These are phyloP conservation scores for Stenocarpella maydis DNA, from an alignment of 2,329 filamentous ascomycete species.

Conservation along the genomic window DNA sequence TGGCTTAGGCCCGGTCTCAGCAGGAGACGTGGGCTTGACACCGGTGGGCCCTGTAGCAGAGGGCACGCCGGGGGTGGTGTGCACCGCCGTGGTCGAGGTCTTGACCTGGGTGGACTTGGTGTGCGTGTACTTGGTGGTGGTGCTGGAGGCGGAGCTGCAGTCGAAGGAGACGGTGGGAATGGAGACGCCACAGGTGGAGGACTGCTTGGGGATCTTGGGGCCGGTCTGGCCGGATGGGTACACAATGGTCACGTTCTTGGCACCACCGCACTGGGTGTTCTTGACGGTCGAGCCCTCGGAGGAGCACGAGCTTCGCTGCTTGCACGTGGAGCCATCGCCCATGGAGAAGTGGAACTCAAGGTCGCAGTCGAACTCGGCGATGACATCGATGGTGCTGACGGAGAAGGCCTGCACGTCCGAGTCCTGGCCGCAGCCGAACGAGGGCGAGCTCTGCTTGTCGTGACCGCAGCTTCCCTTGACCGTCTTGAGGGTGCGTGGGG, in stretches of 20 bases:
- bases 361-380: conserved; percentile 77
- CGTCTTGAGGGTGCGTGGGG: conserved; percentile 64
- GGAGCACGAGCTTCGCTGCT: conserved; percentile 75
- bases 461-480: conserved; percentile 64
- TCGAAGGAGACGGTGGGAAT: conserved; percentile 80
- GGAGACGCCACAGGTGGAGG: conserved; percentile 71
- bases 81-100: conserved; percentile 38
- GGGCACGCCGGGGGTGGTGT: not conserved
- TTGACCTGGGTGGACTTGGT: conserved; percentile 35
- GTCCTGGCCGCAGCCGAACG: conserved; percentile 64
- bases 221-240: conserved; percentile 64
- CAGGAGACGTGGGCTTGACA: conserved; percentile 30
- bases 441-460: conserved; percentile 59
- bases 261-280: conserved; percentile 93
- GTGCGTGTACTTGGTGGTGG: conserved; percentile 39
- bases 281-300: conserved; percentile 72
- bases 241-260: conserved; percentile 79
- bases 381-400: conserved; percentile 76
- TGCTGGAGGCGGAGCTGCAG: conserved; percentile 58
- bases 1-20: conserved; percentile 36
- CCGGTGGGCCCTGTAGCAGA: conserved; percentile 12
- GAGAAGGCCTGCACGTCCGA: conserved; percentile 64
- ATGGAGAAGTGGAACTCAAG: conserved; percentile 89
- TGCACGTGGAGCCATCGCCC: conserved; percentile 83
- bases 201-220: conserved; percentile 52